Conservation (phyloP, 176 grass and related monocot species). For the Zea luxurians region DNA sequence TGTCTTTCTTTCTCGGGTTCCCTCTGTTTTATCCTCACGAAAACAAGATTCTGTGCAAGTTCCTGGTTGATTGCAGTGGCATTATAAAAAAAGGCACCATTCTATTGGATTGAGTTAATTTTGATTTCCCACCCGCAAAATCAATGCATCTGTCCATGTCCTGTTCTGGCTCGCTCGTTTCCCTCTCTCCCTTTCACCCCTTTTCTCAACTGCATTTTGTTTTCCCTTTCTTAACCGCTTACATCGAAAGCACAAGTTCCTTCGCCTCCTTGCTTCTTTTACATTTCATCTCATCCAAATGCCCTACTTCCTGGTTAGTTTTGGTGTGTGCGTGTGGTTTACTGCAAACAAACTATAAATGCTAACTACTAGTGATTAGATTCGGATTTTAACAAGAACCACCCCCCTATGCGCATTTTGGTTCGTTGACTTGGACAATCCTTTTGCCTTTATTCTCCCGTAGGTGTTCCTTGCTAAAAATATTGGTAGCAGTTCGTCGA, state of each 20-base stretch:
- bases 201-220: conserved; percentile 26
- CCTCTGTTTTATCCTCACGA: not conserved
- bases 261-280: not conserved
- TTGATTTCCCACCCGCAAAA: conserved; percentile 14
- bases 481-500: not conserved
- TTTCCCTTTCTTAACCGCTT: not conserved
- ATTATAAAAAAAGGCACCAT: not conserved
- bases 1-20: not conserved
- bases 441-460: conserved; percentile 12
- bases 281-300: conserved; percentile 13
- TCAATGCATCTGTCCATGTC: conserved; percentile 5
- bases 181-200: not conserved
- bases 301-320: not conserved
- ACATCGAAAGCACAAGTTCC: not conserved
- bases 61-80: not conserved
- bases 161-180: not conserved
- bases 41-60: not conserved
- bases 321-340: not conserved
- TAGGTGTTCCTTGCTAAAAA: not conserved
- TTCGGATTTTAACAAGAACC: conserved; percentile 12
- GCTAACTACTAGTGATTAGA: not conserved
- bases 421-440: not conserved
- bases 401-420: not conserved
- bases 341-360: not conserved
- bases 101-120: not conserved